Evolutionary conservation across 1,284 basidiomycete genomes (phyloP).

Genomic region (Ustilago curta): DNA sequence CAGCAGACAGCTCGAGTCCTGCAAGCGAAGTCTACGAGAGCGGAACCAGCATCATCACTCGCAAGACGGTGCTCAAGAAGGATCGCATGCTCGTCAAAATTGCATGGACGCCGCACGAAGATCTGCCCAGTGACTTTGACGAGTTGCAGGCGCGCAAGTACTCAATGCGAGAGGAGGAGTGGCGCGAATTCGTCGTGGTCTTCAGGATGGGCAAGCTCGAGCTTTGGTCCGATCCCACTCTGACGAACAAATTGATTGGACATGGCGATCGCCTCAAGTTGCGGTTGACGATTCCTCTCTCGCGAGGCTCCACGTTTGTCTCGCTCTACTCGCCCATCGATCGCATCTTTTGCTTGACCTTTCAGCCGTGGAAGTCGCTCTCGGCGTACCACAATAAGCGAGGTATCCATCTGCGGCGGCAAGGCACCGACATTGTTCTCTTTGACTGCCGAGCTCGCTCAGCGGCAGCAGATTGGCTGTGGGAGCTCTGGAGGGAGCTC

Average conservation of each 20-base stretch:
- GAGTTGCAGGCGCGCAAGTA: constrained; percentile 74
- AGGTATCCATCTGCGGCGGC: constrained; percentile 70
- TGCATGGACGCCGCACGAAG: constrained; percentile 75
- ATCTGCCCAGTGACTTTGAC: constrained; percentile 75
- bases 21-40: constrained; percentile 12
- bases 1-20: constrained; percentile 4
- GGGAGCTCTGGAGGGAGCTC: constrained; percentile 80
- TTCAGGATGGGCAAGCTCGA: constrained; percentile 81
- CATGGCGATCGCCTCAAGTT: constrained; percentile 71
- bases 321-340: constrained; percentile 85
- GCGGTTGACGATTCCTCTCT: constrained; percentile 79
- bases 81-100: constrained; percentile 86
- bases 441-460: constrained; percentile 77
- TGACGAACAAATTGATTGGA: constrained; percentile 50
- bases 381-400: constrained; percentile 15
- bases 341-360: constrained; percentile 81
- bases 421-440: constrained; percentile 81
- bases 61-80: constrained; percentile 70
- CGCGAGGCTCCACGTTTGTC: constrained; percentile 74
- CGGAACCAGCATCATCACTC: constrained; percentile 40
- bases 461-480: constrained; percentile 82
- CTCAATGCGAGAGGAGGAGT: constrained; percentile 77
- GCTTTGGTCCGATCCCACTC: constrained; percentile 78
- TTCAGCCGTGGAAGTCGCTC: constrained; percentile 42
- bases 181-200: constrained; percentile 82